Conservation (phyloP, 2,329 filamentous ascomycete species). For the Colletotrichum sansevieriae region DNA sequence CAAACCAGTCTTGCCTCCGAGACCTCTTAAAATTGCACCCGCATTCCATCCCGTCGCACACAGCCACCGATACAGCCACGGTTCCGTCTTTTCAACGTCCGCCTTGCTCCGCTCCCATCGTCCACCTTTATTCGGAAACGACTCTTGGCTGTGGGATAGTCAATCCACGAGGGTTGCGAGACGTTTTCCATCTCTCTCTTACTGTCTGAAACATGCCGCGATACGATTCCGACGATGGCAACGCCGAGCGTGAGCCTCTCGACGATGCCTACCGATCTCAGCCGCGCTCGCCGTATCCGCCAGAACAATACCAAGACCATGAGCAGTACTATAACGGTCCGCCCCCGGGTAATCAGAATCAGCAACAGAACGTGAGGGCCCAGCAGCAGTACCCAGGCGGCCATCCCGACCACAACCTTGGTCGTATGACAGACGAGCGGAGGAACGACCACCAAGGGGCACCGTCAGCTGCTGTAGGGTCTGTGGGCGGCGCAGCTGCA, state of each 20-base stretch:
- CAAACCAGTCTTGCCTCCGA: conserved; percentile 31
- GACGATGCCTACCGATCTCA: conserved; percentile 40
- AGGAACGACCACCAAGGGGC: conserved; percentile 48
- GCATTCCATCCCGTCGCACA: conserved; percentile 25
- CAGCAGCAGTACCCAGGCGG: conserved; percentile 43
- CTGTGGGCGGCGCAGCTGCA: conserved; percentile 44
- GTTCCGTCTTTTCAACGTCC: conserved; percentile 15
- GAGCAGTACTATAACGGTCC: conserved; percentile 27
- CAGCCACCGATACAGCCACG: conserved; percentile 10
- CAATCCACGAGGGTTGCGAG: conserved; percentile 33
- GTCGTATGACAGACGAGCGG: conserved; percentile 51
- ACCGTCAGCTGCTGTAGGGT: conserved; percentile 44
- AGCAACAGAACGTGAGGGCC: conserved; percentile 16
- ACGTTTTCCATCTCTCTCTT: conserved; percentile 7
- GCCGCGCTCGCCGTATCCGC: conserved; percentile 31
- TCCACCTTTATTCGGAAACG: conserved; percentile 3
- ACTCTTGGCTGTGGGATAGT: conserved; percentile 27
- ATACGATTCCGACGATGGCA: conserved; percentile 42
- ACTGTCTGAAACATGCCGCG: conserved; percentile 44
- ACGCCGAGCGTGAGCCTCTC: conserved; percentile 42
- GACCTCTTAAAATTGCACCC: conserved; percentile 30
- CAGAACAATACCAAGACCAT: conserved; percentile 40
- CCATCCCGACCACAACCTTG: conserved; percentile 55
- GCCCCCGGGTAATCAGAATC: conserved; percentile 28
- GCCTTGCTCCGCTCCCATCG: conserved; percentile 1